Evolutionary conservation across 352 stramenopile genomes (phyloP).

Genomic region (Phytophthora pini): DNA sequence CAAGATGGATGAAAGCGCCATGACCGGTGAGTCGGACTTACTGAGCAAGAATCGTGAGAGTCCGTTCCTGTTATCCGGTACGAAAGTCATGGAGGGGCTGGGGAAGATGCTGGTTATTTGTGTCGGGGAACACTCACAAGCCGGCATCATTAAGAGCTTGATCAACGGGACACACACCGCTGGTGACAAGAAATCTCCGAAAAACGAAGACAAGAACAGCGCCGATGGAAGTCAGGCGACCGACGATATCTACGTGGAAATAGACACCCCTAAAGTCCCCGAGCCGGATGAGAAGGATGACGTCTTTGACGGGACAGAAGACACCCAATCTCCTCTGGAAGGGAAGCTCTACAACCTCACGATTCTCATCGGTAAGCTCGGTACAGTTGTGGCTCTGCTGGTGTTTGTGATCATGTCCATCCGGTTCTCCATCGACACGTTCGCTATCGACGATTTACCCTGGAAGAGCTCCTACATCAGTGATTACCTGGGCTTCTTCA

Average conservation of each 20-base stretch:
- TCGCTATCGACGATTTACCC: conserved; percentile 27
- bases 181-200: conserved; percentile 12
- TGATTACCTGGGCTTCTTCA: conserved; percentile 70
- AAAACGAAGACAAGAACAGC: conserved; percentile 24
- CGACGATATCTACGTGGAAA: conserved; percentile 47
- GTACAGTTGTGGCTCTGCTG: conserved; percentile 58
- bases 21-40: conserved; percentile 91
- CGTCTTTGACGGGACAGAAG: conserved; percentile 17
- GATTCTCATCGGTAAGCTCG: conserved; percentile 70
- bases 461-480: conserved; percentile 50
- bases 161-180: conserved; percentile 76
- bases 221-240: conserved; percentile 7
- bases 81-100: conserved; percentile 88
- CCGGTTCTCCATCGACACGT: conserved; percentile 61
- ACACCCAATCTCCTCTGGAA: conserved; percentile 61
- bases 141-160: conserved; percentile 85
- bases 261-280: conserved; percentile 46
- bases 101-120: conserved; percentile 91
- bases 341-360: conserved; percentile 50
- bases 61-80: conserved; percentile 91
- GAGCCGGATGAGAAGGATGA: conserved; percentile 6
- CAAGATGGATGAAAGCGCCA: conserved; percentile 88
- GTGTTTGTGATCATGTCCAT: conserved; percentile 75
- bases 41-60: conserved; percentile 73
- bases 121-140: conserved; percentile 90